Evolutionary conservation across 495 filamentous ascomycete genomes (phyloP), one percentile per base, ranked within the genome.

Genomic region (Chaetomium tenue): DNA sequence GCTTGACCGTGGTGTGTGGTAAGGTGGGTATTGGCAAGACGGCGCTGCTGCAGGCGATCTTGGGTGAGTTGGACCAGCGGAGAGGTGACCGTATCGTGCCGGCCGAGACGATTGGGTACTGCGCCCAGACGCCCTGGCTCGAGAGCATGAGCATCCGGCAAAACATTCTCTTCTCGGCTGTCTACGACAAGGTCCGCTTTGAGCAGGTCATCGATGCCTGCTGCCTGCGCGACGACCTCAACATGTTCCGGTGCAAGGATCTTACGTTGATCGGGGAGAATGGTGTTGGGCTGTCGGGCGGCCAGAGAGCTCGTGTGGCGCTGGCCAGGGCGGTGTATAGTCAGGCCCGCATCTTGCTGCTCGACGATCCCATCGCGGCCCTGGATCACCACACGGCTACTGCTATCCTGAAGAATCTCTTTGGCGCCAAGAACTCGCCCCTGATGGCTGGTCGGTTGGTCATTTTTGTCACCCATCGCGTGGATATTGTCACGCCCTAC

Each of bases 351-450:
- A 86, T 98, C 61, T 90, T 98, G 67, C 80, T 99, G 5, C 82
- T 98, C n/a, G 95, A 99, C 71, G 95, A 99, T 73, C 89, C 92
- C 62, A 83, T 99, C 22, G 95, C 93, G 23, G 93, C 95, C 2
- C 89, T 99, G 39, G 95, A 99, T 74, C 90, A 93, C 69, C 83
- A 88, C 28, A 96, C 91, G 0, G 91, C 91, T 2, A 87, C 90
- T 63, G 77, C 73, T 5, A 88, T 96, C 54, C 81, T 91, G 33
- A 77, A 79, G 30, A 90, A 87, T 65, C 86, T 89, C 65, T 83
- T 96, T 44, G 73, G 72, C 1, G 58, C 70, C 20, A 69, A 68
- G 20, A 70, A 68, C 37, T 88, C 89, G 1, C 79, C 83, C 1
- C 74, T 96, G 58, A 75, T 88, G 65, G 75, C 86, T 39, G 84